Base-by-base conservation (phyloP, 2,329 filamentous ascomycete species). In the Colletotrichum agaves region DNA sequence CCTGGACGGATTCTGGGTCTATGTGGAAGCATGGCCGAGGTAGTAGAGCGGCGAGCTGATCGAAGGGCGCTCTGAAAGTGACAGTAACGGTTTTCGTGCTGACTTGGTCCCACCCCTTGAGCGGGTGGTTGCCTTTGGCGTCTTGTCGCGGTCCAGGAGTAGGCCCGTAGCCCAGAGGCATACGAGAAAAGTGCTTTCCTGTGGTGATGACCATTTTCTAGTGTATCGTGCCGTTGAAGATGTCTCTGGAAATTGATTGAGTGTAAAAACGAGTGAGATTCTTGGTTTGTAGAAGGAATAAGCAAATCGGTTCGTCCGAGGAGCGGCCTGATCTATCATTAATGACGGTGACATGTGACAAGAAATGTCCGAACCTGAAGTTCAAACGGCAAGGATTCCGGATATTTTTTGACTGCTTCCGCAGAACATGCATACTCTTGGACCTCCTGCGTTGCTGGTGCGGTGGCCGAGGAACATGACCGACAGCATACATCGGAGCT, bases 41-140 rank as follows among this genome's bases (percentile, higher is more conserved):
- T 76, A 87, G 85, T 57, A 90, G 83, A 72, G 90, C 88, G 77
- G 90, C 88, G 79, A 61, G 23, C 35, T 61, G 58, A 7, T 33
- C 44, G 4, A 43, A 35, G 2, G 58, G 58, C 4, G 58, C 58
- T 13, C 33, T 39, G 35, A 61, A 52, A 17, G 58, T 61, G 21
- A 61, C 17, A 4, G 46, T 61, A 2, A 33, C 31, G 10, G 58
- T 61, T 23, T 61, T 61, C 21, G 33, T 44, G 44, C 43, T 27
- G 11, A 61, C 58, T 12, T 52, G 44, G 15, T 61, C 46, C 58
- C 58, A 61, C n/a, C 58, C 58, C 21, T 19, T n/a, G 15, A 41
- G 58, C 5, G 58, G 58, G 23, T 61, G 46, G n/a, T 52, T 52
- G 15, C 58, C 58, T 15, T n/a, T 52, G 4, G 44, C 44, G 46